Conservation (phyloP, 257 asterid genomes). For the Paulownia fortunei region DNA sequence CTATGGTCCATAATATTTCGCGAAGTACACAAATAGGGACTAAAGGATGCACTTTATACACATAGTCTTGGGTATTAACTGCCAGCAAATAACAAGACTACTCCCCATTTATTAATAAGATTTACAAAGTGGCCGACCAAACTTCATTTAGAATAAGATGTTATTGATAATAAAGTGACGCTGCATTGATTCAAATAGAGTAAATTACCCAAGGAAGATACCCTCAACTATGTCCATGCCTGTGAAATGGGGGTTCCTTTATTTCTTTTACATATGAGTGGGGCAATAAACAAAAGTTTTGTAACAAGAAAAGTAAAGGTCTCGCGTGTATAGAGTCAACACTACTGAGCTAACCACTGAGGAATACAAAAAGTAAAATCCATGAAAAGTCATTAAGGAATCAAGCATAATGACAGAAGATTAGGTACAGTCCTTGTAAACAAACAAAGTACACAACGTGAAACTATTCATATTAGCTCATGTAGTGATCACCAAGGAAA, state of each 20-base stretch:
- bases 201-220: background rate
- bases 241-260: background rate
- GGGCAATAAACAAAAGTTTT: background rate
- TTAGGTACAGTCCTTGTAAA: background rate
- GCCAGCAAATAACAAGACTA: background rate
- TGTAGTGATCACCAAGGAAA: conserved; percentile 26
- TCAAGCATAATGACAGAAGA: conserved; percentile 9
- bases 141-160: conserved; percentile 3
- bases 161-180: background rate
- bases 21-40: background rate
- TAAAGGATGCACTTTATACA: background rate
- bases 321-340: background rate
- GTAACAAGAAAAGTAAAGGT: background rate
- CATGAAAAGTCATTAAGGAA: conserved; percentile 14
- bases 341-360: conserved; percentile 1
- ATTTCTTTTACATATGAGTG: conserved; percentile 12
- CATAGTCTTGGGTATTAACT: background rate
- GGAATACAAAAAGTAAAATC: background rate
- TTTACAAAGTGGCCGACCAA: conserved; percentile 2
- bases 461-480: conserved; percentile 25
- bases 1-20: conserved; percentile 9
- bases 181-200: conserved; percentile 2
- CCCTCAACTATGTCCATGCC: background rate
- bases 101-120: background rate
- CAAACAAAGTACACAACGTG: conserved; percentile 2